phyloP scores from a whole-genome alignment of 257 asterid genomes.

The Galeopsis tetrahit region DNA sequence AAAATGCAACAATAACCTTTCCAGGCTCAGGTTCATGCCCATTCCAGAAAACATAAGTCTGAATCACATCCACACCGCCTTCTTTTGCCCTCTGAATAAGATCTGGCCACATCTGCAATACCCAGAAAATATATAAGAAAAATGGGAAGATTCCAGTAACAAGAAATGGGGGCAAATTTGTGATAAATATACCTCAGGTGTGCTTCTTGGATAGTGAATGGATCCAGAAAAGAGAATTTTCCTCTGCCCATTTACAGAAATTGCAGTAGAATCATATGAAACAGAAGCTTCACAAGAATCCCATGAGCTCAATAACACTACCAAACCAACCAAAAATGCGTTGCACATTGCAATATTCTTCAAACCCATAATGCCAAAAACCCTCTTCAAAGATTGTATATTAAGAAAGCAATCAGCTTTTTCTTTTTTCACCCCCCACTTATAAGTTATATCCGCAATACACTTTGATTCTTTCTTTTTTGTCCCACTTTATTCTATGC shows the following conservation, averaged over 20 bases:
- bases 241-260: conserved; percentile 74
- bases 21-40: conserved; percentile 98
- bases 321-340: conserved; percentile 31
- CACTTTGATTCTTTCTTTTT: conserved; percentile 44
- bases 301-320: conserved; percentile 45
- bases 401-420: conserved; percentile 39
- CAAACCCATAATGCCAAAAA: conserved; percentile 45
- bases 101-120: conserved; percentile 94
- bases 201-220: conserved; percentile 93
- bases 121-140: conserved; percentile 30
- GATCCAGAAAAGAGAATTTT: conserved; percentile 88
- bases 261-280: conserved; percentile 76
- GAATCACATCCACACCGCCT: conserved; percentile 95
- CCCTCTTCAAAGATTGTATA: conserved; percentile 37
- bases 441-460: conserved; percentile 31
- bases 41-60: conserved; percentile 97
- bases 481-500: conserved; percentile 57
- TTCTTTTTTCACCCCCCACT: conserved; percentile 31
- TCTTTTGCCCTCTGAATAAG: conserved; percentile 95
- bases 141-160: background rate
- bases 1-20: conserved; percentile 54
- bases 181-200: conserved; percentile 71
- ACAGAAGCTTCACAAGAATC: conserved; percentile 58
- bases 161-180: conserved; percentile 26
- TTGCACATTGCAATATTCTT: conserved; percentile 42